Conservation (phyloP, 768 basidiomycete genomes). For the Mycena kentingensis region DNA sequence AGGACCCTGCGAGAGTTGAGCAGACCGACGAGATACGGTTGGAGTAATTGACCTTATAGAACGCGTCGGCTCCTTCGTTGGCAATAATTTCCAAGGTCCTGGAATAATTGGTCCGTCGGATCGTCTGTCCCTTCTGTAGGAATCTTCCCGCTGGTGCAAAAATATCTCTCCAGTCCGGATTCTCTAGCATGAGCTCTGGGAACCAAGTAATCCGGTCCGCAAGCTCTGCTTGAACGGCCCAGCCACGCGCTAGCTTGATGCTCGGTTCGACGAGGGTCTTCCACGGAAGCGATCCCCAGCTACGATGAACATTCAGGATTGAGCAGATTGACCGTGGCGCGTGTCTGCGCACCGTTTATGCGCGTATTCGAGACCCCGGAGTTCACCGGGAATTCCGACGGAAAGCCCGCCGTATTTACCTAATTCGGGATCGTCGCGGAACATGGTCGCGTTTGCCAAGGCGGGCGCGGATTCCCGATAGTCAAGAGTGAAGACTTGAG, state of each 20-base stretch:
- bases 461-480: conserved; percentile 88
- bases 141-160: conserved; percentile 80
- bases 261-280: conserved; percentile 72
- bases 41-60: conserved; percentile 66
- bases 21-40: conserved; percentile 15
- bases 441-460: conserved; percentile 78
- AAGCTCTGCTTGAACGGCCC: conserved; percentile 79
- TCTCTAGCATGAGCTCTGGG: conserved; percentile 57
- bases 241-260: conserved; percentile 72
- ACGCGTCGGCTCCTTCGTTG: conserved; percentile 71
- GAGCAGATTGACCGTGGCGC: conserved; percentile 79
- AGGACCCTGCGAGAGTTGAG: conserved; percentile 51
- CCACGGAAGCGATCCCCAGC: conserved; percentile 87
- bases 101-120: conserved; percentile 74
- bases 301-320: conserved; percentile 48
- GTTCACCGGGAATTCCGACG: conserved; percentile 90
- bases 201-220: conserved; percentile 65
- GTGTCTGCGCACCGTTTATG: conserved; percentile 76
- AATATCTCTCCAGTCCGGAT: conserved; percentile 77
- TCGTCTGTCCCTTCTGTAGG: conserved; percentile 71
- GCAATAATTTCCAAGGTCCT: conserved; percentile 76
- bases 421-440: conserved; percentile 48
- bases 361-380: conserved; percentile 84
- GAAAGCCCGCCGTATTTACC: conserved; percentile 78
- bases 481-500: conserved; percentile 75